Percentiles rank a stretch among this genome's conserved stretches.
Conservation (phyloP, 805 yeast genomes). For the Lipomyces oligophaga region DNA sequence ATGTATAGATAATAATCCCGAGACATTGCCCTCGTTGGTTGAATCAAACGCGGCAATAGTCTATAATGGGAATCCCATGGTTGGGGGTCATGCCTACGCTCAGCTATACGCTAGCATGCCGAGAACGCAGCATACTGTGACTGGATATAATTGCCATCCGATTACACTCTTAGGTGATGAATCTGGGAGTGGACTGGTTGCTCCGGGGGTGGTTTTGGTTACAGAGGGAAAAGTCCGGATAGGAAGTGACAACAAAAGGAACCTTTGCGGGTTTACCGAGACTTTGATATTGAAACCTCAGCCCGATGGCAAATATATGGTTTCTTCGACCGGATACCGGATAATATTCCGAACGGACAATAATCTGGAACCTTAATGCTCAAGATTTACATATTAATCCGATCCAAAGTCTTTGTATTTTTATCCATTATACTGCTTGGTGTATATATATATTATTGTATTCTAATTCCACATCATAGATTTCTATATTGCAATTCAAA, state of each 20-base stretch:
- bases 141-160: slow-evolving; percentile 41
- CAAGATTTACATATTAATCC: too few species aligned
- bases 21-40: slow-evolving; percentile 31
- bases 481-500: too few species aligned
- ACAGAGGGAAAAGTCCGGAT: slow-evolving; percentile 38
- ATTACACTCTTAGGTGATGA: slow-evolving; percentile 32
- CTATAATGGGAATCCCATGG: slow-evolving; percentile 44
- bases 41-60: slow-evolving; percentile 39
- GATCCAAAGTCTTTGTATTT: too few species aligned
- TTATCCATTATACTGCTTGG: too few species aligned
- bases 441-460: too few species aligned
- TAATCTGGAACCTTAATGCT: slow-evolving; percentile 2
- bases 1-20: slow-evolving; percentile 36
- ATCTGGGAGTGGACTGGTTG: slow-evolving; percentile 17
- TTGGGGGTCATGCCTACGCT: slow-evolving; percentile 39
- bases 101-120: slow-evolving; percentile 39
- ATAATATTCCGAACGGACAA: slow-evolving; percentile 38
- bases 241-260: slow-evolving; percentile 35
- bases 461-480: too few species aligned
- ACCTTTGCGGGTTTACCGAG: slow-evolving; percentile 37
- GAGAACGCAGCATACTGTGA: slow-evolving; percentile 37
- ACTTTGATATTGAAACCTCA: slow-evolving; percentile 24
- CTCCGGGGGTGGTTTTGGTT: slow-evolving; percentile 34
- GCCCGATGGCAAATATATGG: slow-evolving; percentile 32
- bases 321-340: slow-evolving; percentile 33